Conservation (phyloP, 1,284 basidiomycete genomes). For the Austroboletus olivaceoglutinosus region DNA sequence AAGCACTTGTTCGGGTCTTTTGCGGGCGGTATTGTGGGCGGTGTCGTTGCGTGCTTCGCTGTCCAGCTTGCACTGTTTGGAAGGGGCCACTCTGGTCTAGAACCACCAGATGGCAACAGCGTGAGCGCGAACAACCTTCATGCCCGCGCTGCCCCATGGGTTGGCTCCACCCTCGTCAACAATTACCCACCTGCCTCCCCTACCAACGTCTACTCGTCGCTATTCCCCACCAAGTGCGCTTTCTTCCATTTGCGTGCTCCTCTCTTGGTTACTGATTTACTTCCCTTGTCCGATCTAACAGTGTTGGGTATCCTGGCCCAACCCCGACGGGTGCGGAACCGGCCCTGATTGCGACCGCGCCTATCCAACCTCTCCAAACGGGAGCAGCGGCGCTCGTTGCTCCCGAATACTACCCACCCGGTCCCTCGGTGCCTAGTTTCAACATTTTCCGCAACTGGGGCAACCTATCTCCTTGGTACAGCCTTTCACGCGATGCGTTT, state of each 20-base stretch:
- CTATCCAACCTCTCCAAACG: conserved; percentile 70
- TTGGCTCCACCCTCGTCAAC: neutral
- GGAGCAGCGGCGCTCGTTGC: conserved; percentile 65
- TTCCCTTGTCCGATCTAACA: conserved; percentile 2
- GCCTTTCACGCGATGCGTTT: conserved; percentile 62
- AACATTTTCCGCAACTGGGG: conserved; percentile 79
- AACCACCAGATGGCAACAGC: too few species aligned
- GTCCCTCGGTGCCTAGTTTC: conserved; percentile 32
- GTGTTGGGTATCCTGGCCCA: conserved; percentile 75
- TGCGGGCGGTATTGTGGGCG: conserved; percentile 19
- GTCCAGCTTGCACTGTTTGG: conserved; percentile 28
- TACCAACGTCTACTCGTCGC: neutral
- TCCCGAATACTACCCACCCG: conserved; percentile 30
- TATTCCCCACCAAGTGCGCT: conserved; percentile 15
- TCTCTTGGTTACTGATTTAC: neutral
- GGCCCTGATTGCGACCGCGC: conserved; percentile 74
- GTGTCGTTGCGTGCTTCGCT: conserved; percentile 18
- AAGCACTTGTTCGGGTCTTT: conserved; percentile 29
- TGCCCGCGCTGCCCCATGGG: neutral
- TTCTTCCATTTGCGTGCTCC: too few species aligned
- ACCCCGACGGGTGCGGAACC: conserved; percentile 86
- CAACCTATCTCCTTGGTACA: conserved; percentile 84
- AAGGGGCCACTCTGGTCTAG: too few species aligned
- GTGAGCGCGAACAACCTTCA: neutral
- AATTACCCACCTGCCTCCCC: neutral